phyloP scores from a whole-genome alignment of 2,329 filamentous ascomycete species.

The Zarea fungicola region DNA sequence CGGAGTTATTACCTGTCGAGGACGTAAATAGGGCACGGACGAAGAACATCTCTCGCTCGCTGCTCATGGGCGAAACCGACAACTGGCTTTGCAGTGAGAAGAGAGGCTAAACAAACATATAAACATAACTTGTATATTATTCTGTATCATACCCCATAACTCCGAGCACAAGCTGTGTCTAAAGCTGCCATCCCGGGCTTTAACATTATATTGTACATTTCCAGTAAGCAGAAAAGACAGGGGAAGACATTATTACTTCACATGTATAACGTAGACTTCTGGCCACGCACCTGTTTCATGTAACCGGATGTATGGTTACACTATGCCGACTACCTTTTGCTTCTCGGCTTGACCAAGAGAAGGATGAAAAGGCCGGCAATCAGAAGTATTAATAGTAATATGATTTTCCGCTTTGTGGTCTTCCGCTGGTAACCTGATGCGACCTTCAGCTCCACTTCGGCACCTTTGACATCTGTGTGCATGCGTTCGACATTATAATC shows the following conservation, averaged over 20 bases:
- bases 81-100: neutral
- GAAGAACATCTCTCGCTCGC: neutral
- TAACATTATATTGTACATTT: constrained; percentile 8
- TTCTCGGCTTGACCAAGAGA: constrained; percentile 73
- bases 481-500: constrained; percentile 98
- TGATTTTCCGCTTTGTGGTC: constrained; percentile 86
- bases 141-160: constrained; percentile 1
- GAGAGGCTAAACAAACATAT: neutral
- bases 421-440: constrained; percentile 85
- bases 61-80: neutral
- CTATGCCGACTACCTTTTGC: constrained; percentile 22
- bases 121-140: constrained; percentile 4
- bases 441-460: constrained; percentile 85
- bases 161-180: neutral
- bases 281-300: neutral
- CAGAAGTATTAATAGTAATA: constrained; percentile 78
- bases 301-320: neutral
- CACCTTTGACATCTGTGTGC: constrained; percentile 86
- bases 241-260: neutral
- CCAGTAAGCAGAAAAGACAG: neutral
- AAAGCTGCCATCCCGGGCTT: neutral
- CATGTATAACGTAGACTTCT: neutral
- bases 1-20: neutral
- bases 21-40: neutral
- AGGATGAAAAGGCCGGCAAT: constrained; percentile 85